Base-by-base conservation (phyloP, 805 yeast genomes). In the Phaffomyces opuntiae region DNA sequence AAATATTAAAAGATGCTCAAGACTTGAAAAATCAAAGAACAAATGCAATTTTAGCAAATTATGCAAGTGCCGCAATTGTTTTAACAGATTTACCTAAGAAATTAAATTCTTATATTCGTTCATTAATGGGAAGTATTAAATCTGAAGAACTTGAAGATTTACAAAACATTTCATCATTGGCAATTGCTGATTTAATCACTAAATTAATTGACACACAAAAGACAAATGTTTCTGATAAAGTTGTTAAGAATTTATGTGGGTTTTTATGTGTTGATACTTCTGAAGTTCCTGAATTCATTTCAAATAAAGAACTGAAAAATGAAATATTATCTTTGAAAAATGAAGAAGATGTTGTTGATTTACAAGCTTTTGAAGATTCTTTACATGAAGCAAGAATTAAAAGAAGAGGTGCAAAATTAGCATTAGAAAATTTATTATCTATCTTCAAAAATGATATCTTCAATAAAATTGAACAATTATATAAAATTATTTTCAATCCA, bases 231-330 rank as follows among this genome's bases (percentile, higher is more conserved):
- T 80, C 91, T 3, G 95, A 87, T 54, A 93, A 93, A 61, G 84
- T 95, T 52, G 78, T 87, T 38, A 91, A 87, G 61, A 93, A 93
- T 59, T 67, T 95, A 46, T 87, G 96, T 66, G 96, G 91, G 0
- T 91, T 91, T 60, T 61, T 93, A 43, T 93, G 99, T 67, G 96
- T 90, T 31, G 99, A 91, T 61, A 88, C 96, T 0, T 78, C 93
- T 4, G 97, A 90, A 60, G 96, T 91, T 31, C 99, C 99, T 3
- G 97, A 88, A 57, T 93, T 87, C 59, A 70, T 72, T 14, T 81
- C 84, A 39, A 85, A 86, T 54, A 74, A 76, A 35, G 63, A 66
- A 13, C 68, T 73, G 46, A 71, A 64, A 16, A 78, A 76, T 39
- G 67, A 68, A 13, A 83, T 91, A 12, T 65, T 90, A 44, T 87